A percentile compares a stretch with the other conserved stretches of the same genome.
phyloP scores from a whole-genome alignment of 495 filamentous ascomycete genomes.

The Bathelium albidoporum region DNA sequence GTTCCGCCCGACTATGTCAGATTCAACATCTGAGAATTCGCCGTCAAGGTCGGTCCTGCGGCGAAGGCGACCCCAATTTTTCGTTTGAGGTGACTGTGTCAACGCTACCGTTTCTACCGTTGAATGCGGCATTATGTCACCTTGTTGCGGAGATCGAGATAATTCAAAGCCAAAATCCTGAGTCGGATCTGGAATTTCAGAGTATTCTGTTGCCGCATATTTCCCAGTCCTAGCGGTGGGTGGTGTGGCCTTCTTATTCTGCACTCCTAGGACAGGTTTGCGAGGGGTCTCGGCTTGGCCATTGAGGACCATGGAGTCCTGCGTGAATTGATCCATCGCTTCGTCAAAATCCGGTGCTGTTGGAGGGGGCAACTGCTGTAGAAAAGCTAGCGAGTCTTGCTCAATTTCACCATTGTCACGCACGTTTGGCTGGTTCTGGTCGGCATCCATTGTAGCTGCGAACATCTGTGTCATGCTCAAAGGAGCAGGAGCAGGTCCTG shows the following conservation, averaged over 20 bases:
- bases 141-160: slow-evolving; percentile 42
- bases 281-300: slow-evolving; percentile 4
- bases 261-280: not conserved
- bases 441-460: slow-evolving; percentile 71
- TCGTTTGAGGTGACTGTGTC: slow-evolving; percentile 50
- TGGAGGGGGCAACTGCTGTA: slow-evolving; percentile 44
- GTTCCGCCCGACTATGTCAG: slow-evolving; percentile 24
- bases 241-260: not conserved
- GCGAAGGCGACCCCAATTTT: slow-evolving; percentile 50
- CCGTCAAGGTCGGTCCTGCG: slow-evolving; percentile 31
- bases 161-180: slow-evolving; percentile 72
- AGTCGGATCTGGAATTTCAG: slow-evolving; percentile 62
- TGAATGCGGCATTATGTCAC: slow-evolving; percentile 46
- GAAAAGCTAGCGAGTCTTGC: slow-evolving; percentile 41
- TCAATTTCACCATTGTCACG: slow-evolving; percentile 22
- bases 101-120: slow-evolving; percentile 61
- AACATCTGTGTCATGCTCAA: slow-evolving; percentile 88
- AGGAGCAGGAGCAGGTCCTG: slow-evolving; percentile 6
- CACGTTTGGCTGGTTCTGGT: slow-evolving; percentile 19
- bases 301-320: slow-evolving; percentile 3
- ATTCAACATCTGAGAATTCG: slow-evolving; percentile 28
- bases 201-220: slow-evolving; percentile 44
- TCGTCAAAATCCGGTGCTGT: slow-evolving; percentile 32
- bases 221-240: not conserved
- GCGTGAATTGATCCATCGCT: not conserved